Evolutionary conservation across 306 rosid genomes (phyloP).

Genomic region (Phaseolus lunatus): DNA sequence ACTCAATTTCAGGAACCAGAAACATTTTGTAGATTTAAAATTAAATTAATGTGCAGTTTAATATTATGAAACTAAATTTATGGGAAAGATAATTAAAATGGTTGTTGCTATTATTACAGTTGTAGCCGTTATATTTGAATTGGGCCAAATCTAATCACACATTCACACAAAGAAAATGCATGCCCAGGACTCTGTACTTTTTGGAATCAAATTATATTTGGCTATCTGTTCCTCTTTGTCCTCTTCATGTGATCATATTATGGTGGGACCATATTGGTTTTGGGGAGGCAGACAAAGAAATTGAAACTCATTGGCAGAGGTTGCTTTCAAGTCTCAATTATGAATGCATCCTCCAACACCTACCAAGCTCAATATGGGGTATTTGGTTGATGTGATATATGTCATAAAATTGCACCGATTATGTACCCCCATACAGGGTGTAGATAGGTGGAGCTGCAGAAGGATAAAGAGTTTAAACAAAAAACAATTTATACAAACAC

Average conservation of each 20-base stretch:
- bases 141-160: constrained; percentile 6
- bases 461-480: too few relatives aligned
- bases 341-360: constrained; percentile 38
- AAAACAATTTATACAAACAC: too few relatives aligned
- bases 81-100: neutral
- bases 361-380: neutral
- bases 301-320: constrained; percentile 32
- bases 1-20: too few relatives aligned
- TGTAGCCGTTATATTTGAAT: constrained; percentile 36
- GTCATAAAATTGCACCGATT: neutral
- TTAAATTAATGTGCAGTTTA: too few relatives aligned
- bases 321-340: constrained; percentile 51
- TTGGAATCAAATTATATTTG: constrained; percentile 2
- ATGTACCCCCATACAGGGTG: neutral
- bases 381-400: constrained; percentile 27
- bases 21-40: too few relatives aligned
- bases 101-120: neutral
- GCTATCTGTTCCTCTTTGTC: neutral
- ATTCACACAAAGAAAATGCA: neutral
- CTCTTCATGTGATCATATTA: constrained; percentile 35
- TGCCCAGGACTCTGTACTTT: neutral
- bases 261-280: constrained; percentile 44
- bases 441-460: too few relatives aligned
- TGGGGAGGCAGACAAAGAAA: constrained; percentile 50
- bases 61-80: too few relatives aligned